Evolutionary conservation across 148 eudicot genomes (phyloP).

Genomic region (Euryodendron excelsum): DNA sequence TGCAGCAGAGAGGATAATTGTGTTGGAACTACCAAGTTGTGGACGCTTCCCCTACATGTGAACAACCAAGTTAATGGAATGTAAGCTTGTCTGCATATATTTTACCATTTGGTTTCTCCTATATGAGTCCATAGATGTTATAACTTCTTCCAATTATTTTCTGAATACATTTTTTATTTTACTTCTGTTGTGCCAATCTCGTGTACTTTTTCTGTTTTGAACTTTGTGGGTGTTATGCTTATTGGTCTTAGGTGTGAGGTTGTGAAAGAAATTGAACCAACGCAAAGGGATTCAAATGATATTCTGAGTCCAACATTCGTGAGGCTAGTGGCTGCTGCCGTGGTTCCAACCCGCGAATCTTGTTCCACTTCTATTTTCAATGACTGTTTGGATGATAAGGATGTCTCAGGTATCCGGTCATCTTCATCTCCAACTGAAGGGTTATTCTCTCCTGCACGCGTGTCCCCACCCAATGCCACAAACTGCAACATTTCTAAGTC

Average conservation of each 20-base stretch:
- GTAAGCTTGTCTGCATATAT: slow-evolving; percentile 38
- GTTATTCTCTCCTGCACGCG: slow-evolving; percentile 31
- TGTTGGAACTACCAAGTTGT: slow-evolving; percentile 20
- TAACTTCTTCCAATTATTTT: background rate
- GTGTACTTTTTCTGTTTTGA: background rate
- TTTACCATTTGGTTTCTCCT: background rate
- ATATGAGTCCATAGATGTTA: background rate
- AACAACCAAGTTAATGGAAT: slow-evolving; percentile 29
- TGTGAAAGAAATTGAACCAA: slow-evolving; percentile 34
- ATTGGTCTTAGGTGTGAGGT: slow-evolving; percentile 33
- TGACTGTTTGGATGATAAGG: slow-evolving; percentile 39
- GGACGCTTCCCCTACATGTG: slow-evolving; percentile 25
- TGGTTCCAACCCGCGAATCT: slow-evolving; percentile 26
- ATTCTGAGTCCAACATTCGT: slow-evolving; percentile 21
- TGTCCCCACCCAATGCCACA: slow-evolving; percentile 36
- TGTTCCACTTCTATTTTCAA: slow-evolving; percentile 39
- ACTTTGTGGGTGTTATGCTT: slow-evolving; percentile 15
- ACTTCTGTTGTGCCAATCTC: background rate
- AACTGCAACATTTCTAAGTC: slow-evolving; percentile 28
- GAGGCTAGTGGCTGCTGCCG: slow-evolving; percentile 25
- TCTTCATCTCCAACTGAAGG: slow-evolving; percentile 44
- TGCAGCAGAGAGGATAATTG: slow-evolving; percentile 22
- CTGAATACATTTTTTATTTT: background rate
- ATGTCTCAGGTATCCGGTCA: slow-evolving; percentile 30
- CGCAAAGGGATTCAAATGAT: slow-evolving; percentile 23